Conservation (phyloP, 805 yeast species). For the Metschnikowia similis region DNA sequence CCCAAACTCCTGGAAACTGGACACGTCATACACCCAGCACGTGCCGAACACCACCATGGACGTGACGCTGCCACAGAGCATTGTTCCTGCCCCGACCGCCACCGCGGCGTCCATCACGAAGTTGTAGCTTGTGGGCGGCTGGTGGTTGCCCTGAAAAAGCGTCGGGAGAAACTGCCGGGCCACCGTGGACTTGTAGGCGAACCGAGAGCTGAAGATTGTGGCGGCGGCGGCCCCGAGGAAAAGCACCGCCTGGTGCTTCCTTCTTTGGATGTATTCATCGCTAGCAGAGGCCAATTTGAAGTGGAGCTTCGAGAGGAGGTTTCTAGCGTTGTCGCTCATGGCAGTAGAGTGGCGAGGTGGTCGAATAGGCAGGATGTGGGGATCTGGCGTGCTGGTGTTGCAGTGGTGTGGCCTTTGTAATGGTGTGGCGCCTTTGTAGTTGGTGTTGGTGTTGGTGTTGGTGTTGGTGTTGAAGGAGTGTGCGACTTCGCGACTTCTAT, state of each 20-base stretch:
- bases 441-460: background rate
- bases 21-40: conserved; percentile 77
- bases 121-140: conserved; percentile 72
- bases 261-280: conserved; percentile 53
- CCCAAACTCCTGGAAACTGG: conserved; percentile 66
- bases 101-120: conserved; percentile 79
- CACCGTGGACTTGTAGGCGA: conserved; percentile 71
- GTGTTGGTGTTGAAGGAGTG: background rate
- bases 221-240: conserved; percentile 71
- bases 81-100: conserved; percentile 79
- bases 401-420: too few relatives aligned
- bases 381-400: background rate
- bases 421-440: too few relatives aligned
- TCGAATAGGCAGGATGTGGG: too few relatives aligned
- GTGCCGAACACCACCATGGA: conserved; percentile 71
- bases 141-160: conserved; percentile 78
- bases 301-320: conserved; percentile 8
- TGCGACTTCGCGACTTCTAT: background rate
- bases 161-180: conserved; percentile 71
- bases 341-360: too few relatives aligned
- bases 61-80: conserved; percentile 66
- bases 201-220: conserved; percentile 66
- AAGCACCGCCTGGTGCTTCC: conserved; percentile 66
- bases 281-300: conserved; percentile 35
- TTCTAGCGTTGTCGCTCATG: background rate